Evolutionary conservation across 2,329 filamentous ascomycete species (phyloP).

Genomic region (Scorias spongiosa): DNA sequence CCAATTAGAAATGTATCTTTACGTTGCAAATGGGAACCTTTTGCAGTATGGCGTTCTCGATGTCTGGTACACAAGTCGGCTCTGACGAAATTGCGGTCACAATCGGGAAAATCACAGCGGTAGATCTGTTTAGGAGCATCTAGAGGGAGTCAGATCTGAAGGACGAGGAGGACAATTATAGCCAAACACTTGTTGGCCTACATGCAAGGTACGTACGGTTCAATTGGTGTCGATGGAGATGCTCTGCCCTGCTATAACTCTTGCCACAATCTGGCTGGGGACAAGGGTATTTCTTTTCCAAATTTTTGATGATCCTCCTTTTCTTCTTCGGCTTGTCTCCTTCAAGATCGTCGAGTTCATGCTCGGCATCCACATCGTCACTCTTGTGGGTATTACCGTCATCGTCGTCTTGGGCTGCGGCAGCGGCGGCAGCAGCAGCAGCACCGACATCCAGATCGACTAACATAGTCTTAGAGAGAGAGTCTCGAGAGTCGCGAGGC

Average conservation of each 20-base stretch:
- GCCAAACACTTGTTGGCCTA: background rate
- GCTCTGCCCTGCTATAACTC: conserved; percentile 90
- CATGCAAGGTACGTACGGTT: conserved; percentile 51
- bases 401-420: too few species aligned
- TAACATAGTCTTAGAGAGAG: too few species aligned
- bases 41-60: conserved; percentile 36
- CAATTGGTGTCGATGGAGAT: conserved; percentile 88
- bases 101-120: conserved; percentile 81
- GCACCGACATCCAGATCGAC: too few species aligned
- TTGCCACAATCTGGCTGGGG: conserved; percentile 79
- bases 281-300: conserved; percentile 56
- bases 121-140: conserved; percentile 93
- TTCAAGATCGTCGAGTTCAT: conserved; percentile 11
- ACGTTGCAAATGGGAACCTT: conserved; percentile 60
- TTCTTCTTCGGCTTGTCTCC: conserved; percentile 18
- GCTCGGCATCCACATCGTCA: conserved; percentile 8
- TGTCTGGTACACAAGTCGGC: conserved; percentile 73
- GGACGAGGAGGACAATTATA: conserved; percentile 2
- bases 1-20: conserved; percentile 51
- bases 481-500: too few species aligned
- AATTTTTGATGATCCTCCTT: conserved; percentile 17
- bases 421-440: too few species aligned
- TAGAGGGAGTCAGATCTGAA: conserved; percentile 18
- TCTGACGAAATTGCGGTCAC: conserved; percentile 77
- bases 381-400: too few species aligned